A percentile compares a stretch with the other conserved stretches of the same genome.
Conservation (phyloP, 371 early-diverging fungal species). For the Blakeslea trispora region DNA sequence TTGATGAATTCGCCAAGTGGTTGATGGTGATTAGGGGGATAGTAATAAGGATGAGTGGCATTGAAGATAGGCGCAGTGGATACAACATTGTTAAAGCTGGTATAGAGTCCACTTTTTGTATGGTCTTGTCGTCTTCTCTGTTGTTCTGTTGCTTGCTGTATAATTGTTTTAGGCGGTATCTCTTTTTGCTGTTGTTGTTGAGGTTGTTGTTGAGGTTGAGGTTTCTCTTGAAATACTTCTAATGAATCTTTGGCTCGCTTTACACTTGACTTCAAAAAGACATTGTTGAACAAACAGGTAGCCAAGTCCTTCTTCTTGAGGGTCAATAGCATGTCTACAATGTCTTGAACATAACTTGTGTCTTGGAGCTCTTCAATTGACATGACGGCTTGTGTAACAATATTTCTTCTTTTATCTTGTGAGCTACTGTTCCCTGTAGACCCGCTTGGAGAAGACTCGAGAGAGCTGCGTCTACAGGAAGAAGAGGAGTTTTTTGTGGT, state of each 20-base stretch:
- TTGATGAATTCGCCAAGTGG: slow-evolving; percentile 2
- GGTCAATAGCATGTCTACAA: slow-evolving; percentile 50
- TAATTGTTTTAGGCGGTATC: not conserved
- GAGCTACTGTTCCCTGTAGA: slow-evolving; percentile 36
- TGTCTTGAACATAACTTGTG: slow-evolving; percentile 31
- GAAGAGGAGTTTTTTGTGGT: slow-evolving; percentile 16
- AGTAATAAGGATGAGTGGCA: slow-evolving; percentile 4
- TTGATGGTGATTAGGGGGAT: slow-evolving; percentile 3
- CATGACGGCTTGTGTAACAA: slow-evolving; percentile 16
- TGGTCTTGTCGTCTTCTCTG: not conserved
- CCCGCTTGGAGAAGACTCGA: slow-evolving; percentile 34
- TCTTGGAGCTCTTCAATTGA: slow-evolving; percentile 10
- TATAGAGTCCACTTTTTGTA: not conserved
- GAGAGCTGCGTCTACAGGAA: slow-evolving; percentile 35
- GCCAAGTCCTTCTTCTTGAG: slow-evolving; percentile 50
- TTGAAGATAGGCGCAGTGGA: not conserved
- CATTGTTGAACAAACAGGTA: slow-evolving; percentile 49
- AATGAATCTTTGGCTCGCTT: slow-evolving; percentile 46
- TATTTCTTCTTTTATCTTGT: slow-evolving; percentile 27
- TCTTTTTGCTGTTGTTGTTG: slow-evolving; percentile 5
- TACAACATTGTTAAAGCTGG: not conserved
- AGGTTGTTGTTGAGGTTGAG: too few relatives aligned
- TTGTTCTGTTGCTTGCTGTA: not conserved
- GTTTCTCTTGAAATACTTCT: slow-evolving; percentile 39
- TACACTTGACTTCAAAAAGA: slow-evolving; percentile 41